Conservation (phyloP, 768 basidiomycete genomes). For the Trametes elegans region DNA sequence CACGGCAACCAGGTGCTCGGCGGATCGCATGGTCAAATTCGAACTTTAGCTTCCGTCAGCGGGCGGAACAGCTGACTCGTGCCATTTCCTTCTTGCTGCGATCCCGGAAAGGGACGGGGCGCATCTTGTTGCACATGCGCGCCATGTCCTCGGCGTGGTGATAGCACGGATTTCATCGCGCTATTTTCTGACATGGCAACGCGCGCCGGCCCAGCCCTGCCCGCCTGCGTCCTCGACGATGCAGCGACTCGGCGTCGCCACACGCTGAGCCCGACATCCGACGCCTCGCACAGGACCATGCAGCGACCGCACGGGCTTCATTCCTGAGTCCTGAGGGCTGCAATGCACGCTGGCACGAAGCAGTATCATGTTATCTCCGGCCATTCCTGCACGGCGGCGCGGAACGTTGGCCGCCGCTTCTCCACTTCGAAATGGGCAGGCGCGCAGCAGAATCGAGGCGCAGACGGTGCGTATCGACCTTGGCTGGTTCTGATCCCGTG, state of each 20-base stretch:
- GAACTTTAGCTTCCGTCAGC: neutral
- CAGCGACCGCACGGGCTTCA: no score
- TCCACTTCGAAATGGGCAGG: neutral
- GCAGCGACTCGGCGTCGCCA: no score
- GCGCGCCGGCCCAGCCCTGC: no score
- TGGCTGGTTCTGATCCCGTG: constrained; percentile 8
- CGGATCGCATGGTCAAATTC: no score
- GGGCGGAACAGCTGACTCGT: neutral
- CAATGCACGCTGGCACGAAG: neutral
- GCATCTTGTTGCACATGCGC: neutral
- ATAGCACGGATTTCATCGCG: neutral
- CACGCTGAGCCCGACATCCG: no score
- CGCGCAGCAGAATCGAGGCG: constrained; percentile 4
- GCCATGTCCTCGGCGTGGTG: neutral
- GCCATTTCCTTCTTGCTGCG: neutral
- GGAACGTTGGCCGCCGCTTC: no score
- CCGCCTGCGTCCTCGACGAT: neutral
- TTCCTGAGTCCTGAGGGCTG: no score
- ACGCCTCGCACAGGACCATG: no score
- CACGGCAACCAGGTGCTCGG: no score
- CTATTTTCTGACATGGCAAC: neutral
- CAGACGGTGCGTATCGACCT: constrained; percentile 8
- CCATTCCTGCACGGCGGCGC: no score
- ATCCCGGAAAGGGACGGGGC: neutral
- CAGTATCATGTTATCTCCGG: no score